phyloP scores from a whole-genome alignment of 768 basidiomycete genomes.

The Porphyrellus cyaneotinctus region DNA sequence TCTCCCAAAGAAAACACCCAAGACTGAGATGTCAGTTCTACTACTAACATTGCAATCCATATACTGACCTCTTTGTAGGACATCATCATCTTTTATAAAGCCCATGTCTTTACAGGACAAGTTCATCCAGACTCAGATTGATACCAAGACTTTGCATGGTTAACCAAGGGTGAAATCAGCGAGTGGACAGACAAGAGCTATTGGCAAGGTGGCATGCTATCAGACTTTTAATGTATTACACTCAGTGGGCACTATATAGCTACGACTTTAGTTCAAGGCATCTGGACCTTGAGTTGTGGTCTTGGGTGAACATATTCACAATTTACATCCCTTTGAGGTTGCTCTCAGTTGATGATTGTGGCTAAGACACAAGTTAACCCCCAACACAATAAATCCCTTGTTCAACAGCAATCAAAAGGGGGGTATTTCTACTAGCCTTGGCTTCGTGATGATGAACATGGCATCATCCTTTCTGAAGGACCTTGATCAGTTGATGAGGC shows the following conservation, averaged over 20 bases:
- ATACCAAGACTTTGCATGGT: slow-evolving; percentile 83
- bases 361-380: background rate
- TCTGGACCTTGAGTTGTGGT: background rate
- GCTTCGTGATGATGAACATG: too few relatives aligned
- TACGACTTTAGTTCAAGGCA: background rate
- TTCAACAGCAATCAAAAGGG: background rate
- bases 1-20: slow-evolving; percentile 36
- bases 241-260: too few relatives aligned
- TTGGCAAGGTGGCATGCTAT: slow-evolving; percentile 77
- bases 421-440: background rate
- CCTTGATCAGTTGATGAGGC: background rate
- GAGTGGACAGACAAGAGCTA: slow-evolving; percentile 62
- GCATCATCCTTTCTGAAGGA: too few relatives aligned
- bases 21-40: slow-evolving; percentile 33
- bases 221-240: slow-evolving; percentile 43
- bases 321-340: background rate
- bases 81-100: slow-evolving; percentile 87
- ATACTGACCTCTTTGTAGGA: slow-evolving; percentile 41
- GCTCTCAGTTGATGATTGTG: background rate
- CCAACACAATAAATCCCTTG: background rate
- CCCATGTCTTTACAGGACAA: slow-evolving; percentile 88
- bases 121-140: slow-evolving; percentile 52
- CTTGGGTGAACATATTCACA: background rate
- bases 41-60: background rate
- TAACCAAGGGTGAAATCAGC: slow-evolving; percentile 88